Evolutionary conservation across 1,284 basidiomycete genomes (phyloP), one percentile per base, ranked within the genome.

Genomic region (Chiua sp.): DNA sequence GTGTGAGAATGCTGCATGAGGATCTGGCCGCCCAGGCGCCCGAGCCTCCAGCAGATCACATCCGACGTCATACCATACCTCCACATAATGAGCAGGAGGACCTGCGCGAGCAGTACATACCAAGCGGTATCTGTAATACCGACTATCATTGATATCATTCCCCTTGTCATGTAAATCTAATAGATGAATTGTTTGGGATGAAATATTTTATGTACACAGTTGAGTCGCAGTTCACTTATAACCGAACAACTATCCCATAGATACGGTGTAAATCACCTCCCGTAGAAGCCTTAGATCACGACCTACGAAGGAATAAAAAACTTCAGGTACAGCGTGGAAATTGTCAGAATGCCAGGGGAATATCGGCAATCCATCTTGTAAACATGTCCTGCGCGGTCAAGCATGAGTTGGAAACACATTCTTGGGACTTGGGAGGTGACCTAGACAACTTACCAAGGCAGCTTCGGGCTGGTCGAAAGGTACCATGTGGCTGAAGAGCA

Each of bases 381-480:
- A 79, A 67, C 63, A 78, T 64, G 60, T 77, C 75, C 74, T 75
- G n/a, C n/a, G 48, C 16, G 30, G 49, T n/a, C 57, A 57, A 23
- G 35, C 59, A 22, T 16, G n/a, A 47, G 32, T 58, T 3, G 47
- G 48, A 26, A 18, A 26, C 12, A 44, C 16, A 3, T 53, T 30
- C 26, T 50, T 13, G 5, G 10, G 11, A 26, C n/a, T n/a, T n/a
- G n/a, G n/a, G n/a, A 3, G 28, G 50, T 16, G n/a, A 35, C 26
- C 16, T 11, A 4, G 37, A 59, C 18, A 46, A 80, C 84, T 59
- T 69, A 90, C 88, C 69, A 87, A 77, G 55, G 92, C 86, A 48
- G 85, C 91, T 66, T 89, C 89, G 1, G 92, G 89, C 69, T 94
- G 92, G 75, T 96, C 91, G 68, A 83, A 87, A 7, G 93, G 92